Evolutionary conservation across 805 yeast genomes (phyloP).

Genomic region (Saccharomycopsis sp.): DNA sequence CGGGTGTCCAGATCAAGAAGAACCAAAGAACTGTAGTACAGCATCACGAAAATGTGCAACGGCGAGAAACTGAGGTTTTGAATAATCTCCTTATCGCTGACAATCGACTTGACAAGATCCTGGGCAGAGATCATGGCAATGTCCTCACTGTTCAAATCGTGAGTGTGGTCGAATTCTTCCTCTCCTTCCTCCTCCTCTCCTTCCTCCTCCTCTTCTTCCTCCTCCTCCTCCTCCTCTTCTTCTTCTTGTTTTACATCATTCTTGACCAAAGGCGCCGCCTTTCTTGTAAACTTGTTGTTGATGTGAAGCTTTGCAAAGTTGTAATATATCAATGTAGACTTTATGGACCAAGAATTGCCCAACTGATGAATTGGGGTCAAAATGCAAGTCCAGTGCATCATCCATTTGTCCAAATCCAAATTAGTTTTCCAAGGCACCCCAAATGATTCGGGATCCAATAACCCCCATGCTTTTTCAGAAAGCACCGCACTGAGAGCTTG

Average conservation of each 20-base stretch:
- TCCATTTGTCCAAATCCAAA: constrained; percentile 64
- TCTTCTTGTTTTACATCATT: background rate
- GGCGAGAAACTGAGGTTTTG: constrained; percentile 55
- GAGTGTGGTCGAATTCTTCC: background rate
- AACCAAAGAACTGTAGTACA: constrained; percentile 55
- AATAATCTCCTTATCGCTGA: constrained; percentile 50
- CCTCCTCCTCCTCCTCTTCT: background rate
- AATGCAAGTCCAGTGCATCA: constrained; percentile 71
- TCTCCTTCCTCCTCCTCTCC: background rate
- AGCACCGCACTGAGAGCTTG: constrained; percentile 53
- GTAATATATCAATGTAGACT: constrained; percentile 59
- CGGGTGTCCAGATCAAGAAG: constrained; percentile 40
- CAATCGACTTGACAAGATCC: constrained; percentile 48
- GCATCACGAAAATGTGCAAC: constrained; percentile 63
- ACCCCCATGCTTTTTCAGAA: constrained; percentile 51
- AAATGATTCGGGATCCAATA: constrained; percentile 48
- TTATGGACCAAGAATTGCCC: constrained; percentile 53
- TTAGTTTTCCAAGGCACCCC: constrained; percentile 64
- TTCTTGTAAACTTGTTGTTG: constrained; percentile 38
- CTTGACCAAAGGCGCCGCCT: no score
- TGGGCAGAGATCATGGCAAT: constrained; percentile 57
- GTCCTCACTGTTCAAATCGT: constrained; percentile 23
- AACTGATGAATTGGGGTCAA: constrained; percentile 45
- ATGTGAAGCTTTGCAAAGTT: constrained; percentile 71
- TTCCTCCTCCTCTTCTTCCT: background rate